Base-by-base conservation (phyloP, 2,329 filamentous ascomycete genomes). In the Calonectria pteridis region DNA sequence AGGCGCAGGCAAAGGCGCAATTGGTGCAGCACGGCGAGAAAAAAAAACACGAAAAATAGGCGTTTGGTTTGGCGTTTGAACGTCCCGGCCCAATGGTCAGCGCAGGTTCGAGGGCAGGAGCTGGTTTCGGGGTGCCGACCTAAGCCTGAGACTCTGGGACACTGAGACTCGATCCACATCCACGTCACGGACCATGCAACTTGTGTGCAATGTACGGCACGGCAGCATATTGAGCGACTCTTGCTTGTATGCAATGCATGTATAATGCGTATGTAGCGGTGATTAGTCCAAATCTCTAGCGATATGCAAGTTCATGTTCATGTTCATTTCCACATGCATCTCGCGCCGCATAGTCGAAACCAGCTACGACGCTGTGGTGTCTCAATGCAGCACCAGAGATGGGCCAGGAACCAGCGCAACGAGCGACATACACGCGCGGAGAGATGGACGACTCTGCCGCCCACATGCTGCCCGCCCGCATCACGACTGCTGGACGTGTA, bases 141-240 rank as follows among this genome's bases (percentile, higher is more conserved):
- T 46, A 46, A 63, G 35, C 18, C 59, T 63, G 59, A 67, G 59
- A 51, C 58, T 69, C 23, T 69, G 67, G 59, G 67, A 63, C 55
- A 53, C 46, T 67, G 65, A 67, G 65, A 67, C 65, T 31, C 58
- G 67, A 46, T 69, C 55, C 67, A 63, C 67, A 43, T 50, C 46
- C 26, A 37, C 46, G 46, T 43, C 67, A 69, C 67, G 46, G 58
- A 35, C 58, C 33, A 53, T 63, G 55, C 43, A 46, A 46, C 20
- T 46, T 29, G 28, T 37, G 67, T 35, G 28, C 55, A 59, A 59
- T 59, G 55, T 59, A 59, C 55, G 55, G 55, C 55, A 59, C 55
- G n/a, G 55, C 33, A 59, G 55, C 55, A 69, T 59, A 63, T 69
- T 49, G 31, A 64, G 58, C 53, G 37, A 62, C 58, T 68, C 55